A percentile compares a stretch with the other conserved stretches of the same genome.
phyloP scores from a whole-genome alignment of 2,329 filamentous ascomycete genomes.

The Colletotrichum chlorophyti region DNA sequence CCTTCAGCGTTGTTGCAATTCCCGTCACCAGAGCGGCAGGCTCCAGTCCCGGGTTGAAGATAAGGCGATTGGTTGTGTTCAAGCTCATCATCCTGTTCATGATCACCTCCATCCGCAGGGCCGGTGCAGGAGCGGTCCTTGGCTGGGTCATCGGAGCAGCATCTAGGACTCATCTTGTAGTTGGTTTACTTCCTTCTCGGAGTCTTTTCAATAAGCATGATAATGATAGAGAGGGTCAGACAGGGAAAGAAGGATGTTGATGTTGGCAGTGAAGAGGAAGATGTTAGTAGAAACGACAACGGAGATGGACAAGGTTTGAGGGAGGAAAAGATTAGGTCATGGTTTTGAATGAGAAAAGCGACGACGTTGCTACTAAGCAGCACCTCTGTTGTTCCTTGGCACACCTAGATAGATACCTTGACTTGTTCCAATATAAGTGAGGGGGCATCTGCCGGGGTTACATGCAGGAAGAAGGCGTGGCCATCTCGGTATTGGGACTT shows the following conservation, averaged over 20 bases:
- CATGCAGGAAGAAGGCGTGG: neutral
- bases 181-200: neutral
- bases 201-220: neutral
- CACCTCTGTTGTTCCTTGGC: no score
- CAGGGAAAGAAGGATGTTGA: neutral
- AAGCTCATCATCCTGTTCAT: conserved; percentile 1
- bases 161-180: conserved; percentile 26
- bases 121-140: conserved; percentile 5
- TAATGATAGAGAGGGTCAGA: neutral
- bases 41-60: neutral
- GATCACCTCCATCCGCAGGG: neutral
- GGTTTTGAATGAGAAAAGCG: no score
- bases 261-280: no score
- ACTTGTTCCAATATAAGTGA: no score
- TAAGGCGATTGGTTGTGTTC: conserved; percentile 12
- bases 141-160: conserved; percentile 26
- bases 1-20: conserved; percentile 2
- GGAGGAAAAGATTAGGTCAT: no score
- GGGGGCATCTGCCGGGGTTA: no score
- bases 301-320: no score
- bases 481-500: neutral
- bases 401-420: no score
- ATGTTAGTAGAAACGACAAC: neutral
- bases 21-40: conserved; percentile 1
- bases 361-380: no score